Evolutionary conservation across 2,329 filamentous ascomycete genomes (phyloP).

Genomic region (Ceratocystis huliohia): DNA sequence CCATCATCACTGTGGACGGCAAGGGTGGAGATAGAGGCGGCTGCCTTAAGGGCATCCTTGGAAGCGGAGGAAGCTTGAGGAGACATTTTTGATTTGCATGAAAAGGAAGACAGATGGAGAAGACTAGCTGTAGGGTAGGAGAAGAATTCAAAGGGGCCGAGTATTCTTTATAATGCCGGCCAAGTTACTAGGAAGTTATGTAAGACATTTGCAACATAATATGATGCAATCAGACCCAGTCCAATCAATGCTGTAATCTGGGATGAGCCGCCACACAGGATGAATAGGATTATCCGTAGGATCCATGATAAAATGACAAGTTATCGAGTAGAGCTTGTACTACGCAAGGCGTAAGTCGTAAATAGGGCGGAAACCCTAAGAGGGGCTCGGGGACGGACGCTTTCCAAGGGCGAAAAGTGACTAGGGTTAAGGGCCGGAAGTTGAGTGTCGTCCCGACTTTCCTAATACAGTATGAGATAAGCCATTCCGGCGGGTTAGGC

Average conservation of each 20-base stretch:
- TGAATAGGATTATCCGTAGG: not conserved
- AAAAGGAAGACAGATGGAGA: not conserved
- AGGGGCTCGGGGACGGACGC: too few relatives aligned
- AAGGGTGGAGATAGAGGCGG: slow-evolving; percentile 46
- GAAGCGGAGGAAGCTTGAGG: not conserved
- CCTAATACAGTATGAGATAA: too few relatives aligned
- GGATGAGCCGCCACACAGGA: not conserved
- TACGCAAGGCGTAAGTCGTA: not conserved
- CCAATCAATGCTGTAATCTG: not conserved
- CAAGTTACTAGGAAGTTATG: not conserved
- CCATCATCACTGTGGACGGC: slow-evolving; percentile 74
- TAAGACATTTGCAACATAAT: not conserved
- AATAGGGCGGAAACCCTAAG: too few relatives aligned
- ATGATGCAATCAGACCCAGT: not conserved
- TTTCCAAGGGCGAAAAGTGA: too few relatives aligned
- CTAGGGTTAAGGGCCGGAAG: too few relatives aligned
- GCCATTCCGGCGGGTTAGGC: too few relatives aligned
- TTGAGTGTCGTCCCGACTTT: too few relatives aligned
- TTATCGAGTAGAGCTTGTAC: not conserved
- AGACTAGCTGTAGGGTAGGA: not conserved
- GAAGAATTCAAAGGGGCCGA: not conserved
- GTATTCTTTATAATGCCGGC: not conserved
- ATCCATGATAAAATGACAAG: not conserved
- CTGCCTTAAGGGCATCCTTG: slow-evolving; percentile 15
- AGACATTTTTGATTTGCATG: not conserved